phyloP scores from a whole-genome alignment of 108 stramenopile genomes.

The Pseudonitzschia pungens region DNA sequence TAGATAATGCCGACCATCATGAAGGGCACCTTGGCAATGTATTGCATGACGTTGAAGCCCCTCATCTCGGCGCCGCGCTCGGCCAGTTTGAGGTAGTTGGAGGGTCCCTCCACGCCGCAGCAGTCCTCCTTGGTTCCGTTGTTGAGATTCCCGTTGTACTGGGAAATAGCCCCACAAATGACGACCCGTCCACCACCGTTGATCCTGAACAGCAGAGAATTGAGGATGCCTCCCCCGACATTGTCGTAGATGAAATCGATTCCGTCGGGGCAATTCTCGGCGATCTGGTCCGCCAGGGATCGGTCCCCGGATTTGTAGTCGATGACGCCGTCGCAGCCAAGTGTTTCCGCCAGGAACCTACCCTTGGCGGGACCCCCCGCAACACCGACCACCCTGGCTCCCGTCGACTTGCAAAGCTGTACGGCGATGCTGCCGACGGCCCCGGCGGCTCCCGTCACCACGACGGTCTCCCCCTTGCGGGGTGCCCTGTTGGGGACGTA shows the following conservation, averaged over 20 bases:
- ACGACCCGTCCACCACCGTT: constrained; percentile 37
- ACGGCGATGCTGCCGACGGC: constrained; percentile 46
- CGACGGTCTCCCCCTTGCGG: constrained; percentile 41
- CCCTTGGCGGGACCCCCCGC: constrained; percentile 18
- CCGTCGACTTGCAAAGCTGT: constrained; percentile 40
- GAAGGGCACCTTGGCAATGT: constrained; percentile 21
- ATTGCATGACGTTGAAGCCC: constrained; percentile 49
- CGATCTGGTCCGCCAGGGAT: constrained; percentile 33
- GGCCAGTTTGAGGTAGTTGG: constrained; percentile 42
- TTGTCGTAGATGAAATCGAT: constrained; percentile 54
- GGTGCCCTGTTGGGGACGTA: constrained; percentile 18
- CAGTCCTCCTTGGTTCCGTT: neutral
- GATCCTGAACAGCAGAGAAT: constrained; percentile 29
- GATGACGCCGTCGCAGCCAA: constrained; percentile 27
- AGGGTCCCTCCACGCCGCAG: constrained; percentile 29
- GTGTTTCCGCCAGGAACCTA: neutral
- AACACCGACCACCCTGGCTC: constrained; percentile 46
- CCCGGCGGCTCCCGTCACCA: constrained; percentile 51
- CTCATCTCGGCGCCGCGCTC: constrained; percentile 41
- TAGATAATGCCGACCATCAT: constrained; percentile 23
- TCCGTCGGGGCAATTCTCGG: constrained; percentile 40
- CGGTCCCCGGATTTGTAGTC: constrained; percentile 39
- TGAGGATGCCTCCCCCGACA: constrained; percentile 46
- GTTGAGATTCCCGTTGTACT: constrained; percentile 41
- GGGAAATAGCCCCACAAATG: constrained; percentile 53